Conservation (phyloP, 495 filamentous ascomycete genomes). For the Xylaria acuta region DNA sequence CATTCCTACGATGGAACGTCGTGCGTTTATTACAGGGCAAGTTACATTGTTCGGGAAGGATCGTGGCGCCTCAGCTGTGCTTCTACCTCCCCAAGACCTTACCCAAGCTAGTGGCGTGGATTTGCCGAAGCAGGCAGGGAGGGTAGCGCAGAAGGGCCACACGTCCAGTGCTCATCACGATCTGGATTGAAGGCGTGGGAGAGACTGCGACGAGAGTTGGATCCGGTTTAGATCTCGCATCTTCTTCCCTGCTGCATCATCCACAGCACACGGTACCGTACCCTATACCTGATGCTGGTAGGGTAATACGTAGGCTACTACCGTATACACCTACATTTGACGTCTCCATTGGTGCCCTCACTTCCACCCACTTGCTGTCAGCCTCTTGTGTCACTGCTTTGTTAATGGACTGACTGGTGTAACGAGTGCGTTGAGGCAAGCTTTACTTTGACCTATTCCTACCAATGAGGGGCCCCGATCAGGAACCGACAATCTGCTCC, state of each 20-base stretch:
- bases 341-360: not conserved
- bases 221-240: constrained; percentile 17
- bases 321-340: not conserved
- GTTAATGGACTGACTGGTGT: constrained; percentile 14
- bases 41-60: not conserved
- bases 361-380: not conserved
- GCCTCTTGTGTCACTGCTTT: constrained; percentile 21
- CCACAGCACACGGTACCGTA: not conserved
- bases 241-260: constrained; percentile 5
- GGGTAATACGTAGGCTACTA: not conserved
- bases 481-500: not conserved
- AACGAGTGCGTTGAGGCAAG: constrained; percentile 17
- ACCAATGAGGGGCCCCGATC: constrained; percentile 16
- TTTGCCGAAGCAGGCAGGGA: constrained; percentile 10
- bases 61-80: constrained; percentile 13
- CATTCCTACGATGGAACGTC: not conserved
- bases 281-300: not conserved
- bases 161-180: not conserved
- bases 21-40: not conserved
- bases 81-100: not conserved
- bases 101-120: constrained; percentile 20
- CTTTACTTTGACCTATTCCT: constrained; percentile 6
- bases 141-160: not conserved
- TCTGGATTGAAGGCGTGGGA: not conserved
- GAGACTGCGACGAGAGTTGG: not conserved